Evolutionary conservation across 495 filamentous ascomycete species (phyloP).

Genomic region (Talaromyces stipitatus): DNA sequence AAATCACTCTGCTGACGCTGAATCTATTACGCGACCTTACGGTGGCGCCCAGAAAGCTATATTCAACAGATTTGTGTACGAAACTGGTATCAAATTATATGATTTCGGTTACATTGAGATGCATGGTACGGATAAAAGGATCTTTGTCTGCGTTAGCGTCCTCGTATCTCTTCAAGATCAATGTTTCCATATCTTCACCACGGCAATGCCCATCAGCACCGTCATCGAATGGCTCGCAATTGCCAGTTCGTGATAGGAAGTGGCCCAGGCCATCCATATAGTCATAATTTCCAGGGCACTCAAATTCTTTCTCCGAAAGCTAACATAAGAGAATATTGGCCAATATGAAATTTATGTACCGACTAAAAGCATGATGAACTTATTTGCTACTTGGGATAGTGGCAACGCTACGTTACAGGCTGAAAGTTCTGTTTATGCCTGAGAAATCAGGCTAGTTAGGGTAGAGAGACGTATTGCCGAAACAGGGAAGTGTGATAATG

Average conservation of each 20-base stretch:
- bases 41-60: conserved; percentile 61
- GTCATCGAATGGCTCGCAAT: conserved; percentile 73
- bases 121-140: conserved; percentile 58
- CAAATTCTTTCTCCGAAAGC: neutral
- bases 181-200: conserved; percentile 60
- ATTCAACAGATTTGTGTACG: conserved; percentile 57
- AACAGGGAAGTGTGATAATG: neutral
- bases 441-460: neutral
- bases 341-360: neutral
- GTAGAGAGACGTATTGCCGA: neutral
- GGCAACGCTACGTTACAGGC: neutral
- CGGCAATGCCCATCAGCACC: conserved; percentile 72
- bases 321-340: neutral
- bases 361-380: neutral
- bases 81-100: conserved; percentile 12
- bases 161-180: conserved; percentile 65
- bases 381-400: neutral
- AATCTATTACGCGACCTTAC: conserved; percentile 73
- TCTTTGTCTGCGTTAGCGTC: conserved; percentile 68
- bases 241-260: conserved; percentile 73
- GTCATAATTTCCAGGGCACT: neutral
- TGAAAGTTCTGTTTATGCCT: neutral
- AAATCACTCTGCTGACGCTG: conserved; percentile 68
- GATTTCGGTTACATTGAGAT: neutral
- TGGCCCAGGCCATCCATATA: conserved; percentile 46